Evolutionary conservation across 305 asterid genomes (phyloP).

Genomic region (Solanum hybrid): DNA sequence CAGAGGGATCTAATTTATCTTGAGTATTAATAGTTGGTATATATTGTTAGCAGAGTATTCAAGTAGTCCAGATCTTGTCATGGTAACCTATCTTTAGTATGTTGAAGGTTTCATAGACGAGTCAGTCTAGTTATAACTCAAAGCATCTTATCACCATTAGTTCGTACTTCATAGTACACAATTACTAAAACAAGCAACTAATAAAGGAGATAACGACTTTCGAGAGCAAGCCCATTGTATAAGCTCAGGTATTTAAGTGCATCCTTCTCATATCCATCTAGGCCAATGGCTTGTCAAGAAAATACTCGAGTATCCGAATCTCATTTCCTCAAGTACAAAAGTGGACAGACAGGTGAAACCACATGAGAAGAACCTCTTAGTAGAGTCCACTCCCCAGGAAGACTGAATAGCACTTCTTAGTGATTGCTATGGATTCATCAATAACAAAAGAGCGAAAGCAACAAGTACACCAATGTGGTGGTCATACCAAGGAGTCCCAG

Average conservation of each 20-base stretch:
- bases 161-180: neutral
- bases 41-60: neutral
- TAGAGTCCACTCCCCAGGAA: neutral
- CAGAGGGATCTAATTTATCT: neutral
- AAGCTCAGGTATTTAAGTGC: neutral
- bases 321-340: neutral
- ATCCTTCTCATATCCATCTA: neutral
- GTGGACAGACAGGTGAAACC: neutral
- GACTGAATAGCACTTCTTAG: neutral
- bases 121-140: neutral
- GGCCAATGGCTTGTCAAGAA: neutral
- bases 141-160: neutral
- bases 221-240: neutral
- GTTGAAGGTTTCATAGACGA: neutral
- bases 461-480: neutral
- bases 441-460: neutral
- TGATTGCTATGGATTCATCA: neutral
- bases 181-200: neutral
- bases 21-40: neutral
- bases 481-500: neutral
- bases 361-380: neutral
- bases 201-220: neutral
- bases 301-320: neutral
- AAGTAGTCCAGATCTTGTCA: neutral
- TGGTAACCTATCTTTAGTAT: neutral